A percentile compares a stretch with the other conserved stretches of the same genome.
Evolutionary conservation across 176 grass and related monocot genomes (phyloP).

Genomic region (Carex myosuroides): DNA sequence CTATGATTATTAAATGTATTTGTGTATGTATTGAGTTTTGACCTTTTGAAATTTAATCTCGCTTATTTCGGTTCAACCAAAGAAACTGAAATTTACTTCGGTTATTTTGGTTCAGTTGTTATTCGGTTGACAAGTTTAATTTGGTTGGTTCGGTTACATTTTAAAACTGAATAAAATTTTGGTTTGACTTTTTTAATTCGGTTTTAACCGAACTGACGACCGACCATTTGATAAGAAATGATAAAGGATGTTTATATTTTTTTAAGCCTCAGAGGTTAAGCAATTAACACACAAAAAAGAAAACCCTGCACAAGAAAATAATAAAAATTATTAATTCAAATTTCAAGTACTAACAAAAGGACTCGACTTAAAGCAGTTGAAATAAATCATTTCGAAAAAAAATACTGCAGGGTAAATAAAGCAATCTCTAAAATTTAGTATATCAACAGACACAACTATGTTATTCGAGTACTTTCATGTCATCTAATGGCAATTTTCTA

Average conservation of each 20-base stretch:
- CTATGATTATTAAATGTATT: too few relatives aligned
- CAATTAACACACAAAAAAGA: not conserved
- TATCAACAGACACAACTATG: not conserved
- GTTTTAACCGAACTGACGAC: too few relatives aligned
- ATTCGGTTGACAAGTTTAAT: too few relatives aligned
- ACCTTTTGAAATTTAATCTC: too few relatives aligned
- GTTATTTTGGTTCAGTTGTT: too few relatives aligned
- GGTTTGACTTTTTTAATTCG: too few relatives aligned
- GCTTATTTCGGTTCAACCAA: too few relatives aligned
- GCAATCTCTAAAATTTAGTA: not conserved
- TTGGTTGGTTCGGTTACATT: too few relatives aligned
- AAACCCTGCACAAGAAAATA: not conserved
- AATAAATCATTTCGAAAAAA: not conserved
- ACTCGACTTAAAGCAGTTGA: not conserved
- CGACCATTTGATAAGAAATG: not conserved
- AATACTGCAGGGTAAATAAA: not conserved
- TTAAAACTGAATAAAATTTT: too few relatives aligned
- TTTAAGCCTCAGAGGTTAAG: not conserved
- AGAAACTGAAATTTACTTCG: too few relatives aligned
- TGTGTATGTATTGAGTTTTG: too few relatives aligned
- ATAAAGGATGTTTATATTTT: not conserved
- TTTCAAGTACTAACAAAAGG: not conserved
- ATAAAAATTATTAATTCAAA: not conserved
- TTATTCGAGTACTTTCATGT: not conserved
- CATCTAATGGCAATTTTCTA: not conserved